A percentile compares a stretch with the other conserved stretches of the same genome.
Conservation (phyloP, 768 basidiomycete species). For the Pholiota microspora region DNA sequence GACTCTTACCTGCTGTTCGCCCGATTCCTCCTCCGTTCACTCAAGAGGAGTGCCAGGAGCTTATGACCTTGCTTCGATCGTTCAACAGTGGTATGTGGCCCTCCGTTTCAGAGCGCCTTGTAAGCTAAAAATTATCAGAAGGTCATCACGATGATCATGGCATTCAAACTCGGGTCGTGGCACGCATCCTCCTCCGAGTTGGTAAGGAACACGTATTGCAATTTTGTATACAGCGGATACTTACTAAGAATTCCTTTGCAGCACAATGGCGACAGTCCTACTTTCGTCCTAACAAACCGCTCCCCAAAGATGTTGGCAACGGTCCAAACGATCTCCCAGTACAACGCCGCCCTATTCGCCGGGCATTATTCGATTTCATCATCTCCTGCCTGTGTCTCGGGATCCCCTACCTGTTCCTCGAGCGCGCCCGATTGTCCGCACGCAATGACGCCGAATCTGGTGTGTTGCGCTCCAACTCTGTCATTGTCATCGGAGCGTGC, state of each 20-base stretch:
- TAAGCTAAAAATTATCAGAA: slow-evolving; percentile 6
- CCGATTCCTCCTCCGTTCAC: slow-evolving; percentile 64
- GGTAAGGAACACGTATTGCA: slow-evolving; percentile 41
- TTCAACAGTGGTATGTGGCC: slow-evolving; percentile 22
- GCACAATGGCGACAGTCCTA: slow-evolving; percentile 70
- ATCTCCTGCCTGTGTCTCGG: slow-evolving; percentile 70
- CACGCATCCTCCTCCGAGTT: slow-evolving; percentile 66
- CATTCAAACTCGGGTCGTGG: slow-evolving; percentile 57
- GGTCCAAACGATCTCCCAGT: slow-evolving; percentile 22
- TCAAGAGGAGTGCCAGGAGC: slow-evolving; percentile 75
- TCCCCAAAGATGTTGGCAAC: slow-evolving; percentile 49
- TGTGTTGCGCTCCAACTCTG: slow-evolving; percentile 46
- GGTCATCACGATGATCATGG: slow-evolving; percentile 34
- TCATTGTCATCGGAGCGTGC: slow-evolving; percentile 65
- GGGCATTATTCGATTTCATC: slow-evolving; percentile 55
- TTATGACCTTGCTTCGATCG: slow-evolving; percentile 53
- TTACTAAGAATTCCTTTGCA: no score
- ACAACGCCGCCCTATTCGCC: slow-evolving; percentile 39
- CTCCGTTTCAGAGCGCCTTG: not conserved
- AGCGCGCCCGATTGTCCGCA: slow-evolving; percentile 38
- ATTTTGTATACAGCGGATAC: no score
- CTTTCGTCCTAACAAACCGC: slow-evolving; percentile 67
- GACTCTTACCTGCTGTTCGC: slow-evolving; percentile 59
- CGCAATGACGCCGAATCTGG: slow-evolving; percentile 63
- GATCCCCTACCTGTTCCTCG: slow-evolving; percentile 74